Conservation (phyloP, 208 protist genomes). For the Trypanosoma theileri region DNA sequence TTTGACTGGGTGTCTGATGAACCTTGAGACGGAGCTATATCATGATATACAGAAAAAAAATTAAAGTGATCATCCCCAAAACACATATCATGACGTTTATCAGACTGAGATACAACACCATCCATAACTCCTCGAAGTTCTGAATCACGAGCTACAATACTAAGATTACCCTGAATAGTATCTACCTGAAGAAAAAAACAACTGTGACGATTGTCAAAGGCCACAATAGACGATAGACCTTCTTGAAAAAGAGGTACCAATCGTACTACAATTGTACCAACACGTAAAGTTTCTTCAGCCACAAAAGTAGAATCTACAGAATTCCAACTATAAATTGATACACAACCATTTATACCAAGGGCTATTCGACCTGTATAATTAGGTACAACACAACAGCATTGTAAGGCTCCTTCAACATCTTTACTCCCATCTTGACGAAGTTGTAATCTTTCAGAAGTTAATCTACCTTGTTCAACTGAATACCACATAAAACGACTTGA, state of each 20-base stretch:
- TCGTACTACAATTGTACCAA: conserved; percentile 61
- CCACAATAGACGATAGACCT: conserved; percentile 41
- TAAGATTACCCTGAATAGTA: conserved; percentile 66
- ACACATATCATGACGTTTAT: conserved; percentile 29
- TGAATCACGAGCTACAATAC: conserved; percentile 48
- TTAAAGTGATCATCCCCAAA: conserved; percentile 77
- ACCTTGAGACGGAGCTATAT: background rate
- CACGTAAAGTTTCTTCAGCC: conserved; percentile 56
- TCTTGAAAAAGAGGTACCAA: conserved; percentile 48
- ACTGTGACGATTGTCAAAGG: conserved; percentile 69
- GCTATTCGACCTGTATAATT: conserved; percentile 66
- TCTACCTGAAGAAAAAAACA: conserved; percentile 64
- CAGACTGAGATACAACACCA: conserved; percentile 32
- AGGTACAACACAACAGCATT: conserved; percentile 79
- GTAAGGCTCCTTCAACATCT: conserved; percentile 69
- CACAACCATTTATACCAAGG: conserved; percentile 75
- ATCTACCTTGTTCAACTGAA: conserved; percentile 22
- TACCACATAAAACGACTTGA: conserved; percentile 32
- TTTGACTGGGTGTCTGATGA: background rate
- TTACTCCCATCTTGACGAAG: conserved; percentile 41
- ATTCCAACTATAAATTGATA: conserved; percentile 70
- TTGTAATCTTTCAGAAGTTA: conserved; percentile 16
- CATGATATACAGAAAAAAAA: conserved; percentile 47
- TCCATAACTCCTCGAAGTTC: conserved; percentile 68
- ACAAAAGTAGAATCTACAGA: conserved; percentile 63